These are phyloP conservation scores for Yamadazyma tumulicola DNA, from an alignment of 805 yeast genomes.

Conservation along the genomic window DNA sequence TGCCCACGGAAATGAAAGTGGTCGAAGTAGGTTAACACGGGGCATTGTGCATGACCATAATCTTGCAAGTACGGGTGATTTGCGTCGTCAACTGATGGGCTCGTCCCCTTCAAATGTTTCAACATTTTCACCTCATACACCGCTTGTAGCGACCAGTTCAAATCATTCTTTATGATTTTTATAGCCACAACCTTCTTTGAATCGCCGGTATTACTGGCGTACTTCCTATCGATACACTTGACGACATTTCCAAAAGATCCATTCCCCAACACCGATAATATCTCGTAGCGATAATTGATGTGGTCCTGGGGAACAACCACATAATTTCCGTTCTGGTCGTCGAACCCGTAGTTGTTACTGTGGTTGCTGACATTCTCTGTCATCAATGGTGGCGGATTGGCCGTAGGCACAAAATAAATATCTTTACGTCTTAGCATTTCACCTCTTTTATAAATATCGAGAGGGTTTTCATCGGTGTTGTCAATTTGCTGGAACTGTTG, in stretches of 20 bases:
- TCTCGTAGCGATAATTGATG: conserved; percentile 69
- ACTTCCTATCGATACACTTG: conserved; percentile 64
- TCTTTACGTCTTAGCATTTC: conserved; percentile 50
- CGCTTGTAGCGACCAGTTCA: conserved; percentile 74
- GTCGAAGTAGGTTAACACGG: conserved; percentile 53
- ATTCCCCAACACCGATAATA: conserved; percentile 56
- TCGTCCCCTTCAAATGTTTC: conserved; percentile 34
- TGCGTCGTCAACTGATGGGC: background rate
- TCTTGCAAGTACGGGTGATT: conserved; percentile 14
- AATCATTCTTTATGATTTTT: conserved; percentile 70
- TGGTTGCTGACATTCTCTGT: conserved; percentile 20
- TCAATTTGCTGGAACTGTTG: conserved; percentile 3
- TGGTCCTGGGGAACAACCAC: conserved; percentile 59
- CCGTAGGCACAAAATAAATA: conserved; percentile 49
- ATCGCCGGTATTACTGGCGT: conserved; percentile 1
- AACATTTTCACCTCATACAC: conserved; percentile 70
- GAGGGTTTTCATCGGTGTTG: conserved; percentile 3
- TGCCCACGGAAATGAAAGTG: conserved; percentile 81
- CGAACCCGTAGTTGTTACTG: conserved; percentile 63
- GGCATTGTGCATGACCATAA: conserved; percentile 12
- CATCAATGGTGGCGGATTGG: too few species aligned
- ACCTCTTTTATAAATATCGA: conserved; percentile 58
- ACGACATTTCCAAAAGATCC: conserved; percentile 85
- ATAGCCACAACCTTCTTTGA: conserved; percentile 57
- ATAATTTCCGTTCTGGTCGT: conserved; percentile 66